Evolutionary conservation across 176 grass and related monocot genomes (phyloP).

Genomic region (Oryza coarctata): DNA sequence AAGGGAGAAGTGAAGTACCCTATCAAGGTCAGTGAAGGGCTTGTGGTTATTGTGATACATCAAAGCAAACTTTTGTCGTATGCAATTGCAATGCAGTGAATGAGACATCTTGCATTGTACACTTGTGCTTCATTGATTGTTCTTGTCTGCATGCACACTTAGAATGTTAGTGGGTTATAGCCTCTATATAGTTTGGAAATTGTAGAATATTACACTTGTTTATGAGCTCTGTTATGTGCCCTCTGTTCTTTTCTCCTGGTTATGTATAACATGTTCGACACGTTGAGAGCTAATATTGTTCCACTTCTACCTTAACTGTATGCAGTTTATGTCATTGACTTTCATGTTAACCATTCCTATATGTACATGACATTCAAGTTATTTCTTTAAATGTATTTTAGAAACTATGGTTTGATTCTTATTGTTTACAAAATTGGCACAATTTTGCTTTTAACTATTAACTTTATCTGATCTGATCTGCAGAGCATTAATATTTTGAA

Average conservation of each 20-base stretch:
- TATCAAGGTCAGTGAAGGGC: conserved; percentile 65
- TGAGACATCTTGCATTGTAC: not conserved
- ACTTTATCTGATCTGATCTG: conserved; percentile 10
- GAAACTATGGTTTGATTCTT: not conserved
- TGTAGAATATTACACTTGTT: not conserved
- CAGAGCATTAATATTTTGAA: conserved; percentile 92
- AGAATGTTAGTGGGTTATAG: not conserved
- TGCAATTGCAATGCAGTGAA: not conserved
- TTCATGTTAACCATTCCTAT: not conserved
- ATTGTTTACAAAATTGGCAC: not conserved
- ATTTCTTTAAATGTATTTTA: not conserved
- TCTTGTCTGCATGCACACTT: not conserved
- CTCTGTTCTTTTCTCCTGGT: not conserved
- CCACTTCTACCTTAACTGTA: not conserved
- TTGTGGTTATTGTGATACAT: not conserved
- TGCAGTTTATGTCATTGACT: not conserved
- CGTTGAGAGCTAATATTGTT: not conserved
- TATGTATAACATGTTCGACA: not conserved
- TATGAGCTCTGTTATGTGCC: not conserved
- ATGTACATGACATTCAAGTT: not conserved
- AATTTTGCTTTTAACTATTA: conserved; percentile 7
- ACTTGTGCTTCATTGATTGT: not conserved
- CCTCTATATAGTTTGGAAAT: not conserved
- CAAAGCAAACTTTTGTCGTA: not conserved
- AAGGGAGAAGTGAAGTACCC: conserved; percentile 92